Evolutionary conservation across 2,329 filamentous ascomycete genomes (phyloP).

Genomic region (Fusarium sp.): DNA sequence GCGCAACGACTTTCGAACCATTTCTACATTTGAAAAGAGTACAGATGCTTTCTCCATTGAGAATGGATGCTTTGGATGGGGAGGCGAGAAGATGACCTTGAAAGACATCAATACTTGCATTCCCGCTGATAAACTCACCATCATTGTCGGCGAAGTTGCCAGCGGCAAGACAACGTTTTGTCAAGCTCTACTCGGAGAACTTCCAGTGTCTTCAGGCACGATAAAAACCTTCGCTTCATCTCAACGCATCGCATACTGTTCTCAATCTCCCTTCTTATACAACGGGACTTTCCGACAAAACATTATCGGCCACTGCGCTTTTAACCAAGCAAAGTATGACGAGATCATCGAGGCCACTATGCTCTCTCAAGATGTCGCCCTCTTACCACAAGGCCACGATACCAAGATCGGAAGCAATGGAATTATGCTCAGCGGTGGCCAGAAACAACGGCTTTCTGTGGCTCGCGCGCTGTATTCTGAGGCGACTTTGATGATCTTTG

Average conservation of each 20-base stretch:
- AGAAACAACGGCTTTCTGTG: constrained; percentile 53
- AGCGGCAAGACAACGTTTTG: constrained; percentile 54
- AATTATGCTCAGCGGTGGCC: constrained; percentile 58
- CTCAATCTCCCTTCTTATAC: constrained; percentile 50
- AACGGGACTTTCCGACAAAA: constrained; percentile 54
- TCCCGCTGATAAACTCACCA: constrained; percentile 44
- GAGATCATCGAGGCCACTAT: constrained; percentile 52
- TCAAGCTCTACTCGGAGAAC: constrained; percentile 52
- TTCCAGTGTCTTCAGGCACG: constrained; percentile 38
- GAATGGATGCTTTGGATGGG: constrained; percentile 45
- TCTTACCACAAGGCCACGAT: constrained; percentile 51
- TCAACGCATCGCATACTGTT: constrained; percentile 49
- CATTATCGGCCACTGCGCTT: constrained; percentile 51
- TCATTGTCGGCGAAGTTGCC: constrained; percentile 54
- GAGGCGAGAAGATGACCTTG: constrained; percentile 39
- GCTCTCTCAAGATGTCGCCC: constrained; percentile 48
- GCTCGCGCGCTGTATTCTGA: constrained; percentile 60
- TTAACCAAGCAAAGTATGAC: constrained; percentile 50
- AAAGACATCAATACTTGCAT: constrained; percentile 33
- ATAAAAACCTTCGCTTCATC: constrained; percentile 22
- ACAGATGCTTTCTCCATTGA: constrained; percentile 30
- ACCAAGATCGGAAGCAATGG: constrained; percentile 56
- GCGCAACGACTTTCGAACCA: constrained; percentile 38
- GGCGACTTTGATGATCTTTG: constrained; percentile 56
- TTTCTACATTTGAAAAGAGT: constrained; percentile 11